Conservation (phyloP, 495 filamentous ascomycete species). For the Symbiotaphrina buchneri region DNA sequence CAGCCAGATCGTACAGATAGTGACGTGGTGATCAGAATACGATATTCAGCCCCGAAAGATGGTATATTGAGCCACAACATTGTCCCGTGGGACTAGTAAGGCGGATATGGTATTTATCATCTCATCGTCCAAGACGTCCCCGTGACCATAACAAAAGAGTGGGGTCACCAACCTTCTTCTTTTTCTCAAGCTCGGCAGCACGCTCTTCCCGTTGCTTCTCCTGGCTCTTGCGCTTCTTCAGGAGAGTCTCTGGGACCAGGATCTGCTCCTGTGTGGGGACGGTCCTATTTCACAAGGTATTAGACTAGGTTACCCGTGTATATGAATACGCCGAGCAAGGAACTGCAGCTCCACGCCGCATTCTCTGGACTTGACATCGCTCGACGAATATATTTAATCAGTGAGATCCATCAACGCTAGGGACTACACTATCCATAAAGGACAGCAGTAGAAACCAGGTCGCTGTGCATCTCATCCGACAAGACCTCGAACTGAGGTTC, state of each 20-base stretch:
- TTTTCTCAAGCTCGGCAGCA: constrained; percentile 55
- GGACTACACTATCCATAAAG: constrained; percentile 1
- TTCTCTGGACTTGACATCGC: constrained; percentile 52
- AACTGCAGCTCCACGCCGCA: constrained; percentile 75
- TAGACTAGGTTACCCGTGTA: constrained; percentile 48
- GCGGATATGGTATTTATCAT: constrained; percentile 56
- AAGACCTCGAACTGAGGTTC: constrained; percentile 52
- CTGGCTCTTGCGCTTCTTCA: constrained; percentile 99
- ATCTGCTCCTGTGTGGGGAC: constrained; percentile 80
- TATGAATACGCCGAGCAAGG: constrained; percentile 50
- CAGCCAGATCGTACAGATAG: constrained; percentile 5
- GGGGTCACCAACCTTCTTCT: constrained; percentile 57
- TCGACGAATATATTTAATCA: constrained; percentile 64
- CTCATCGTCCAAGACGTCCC: constrained; percentile 22
- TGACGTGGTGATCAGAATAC: too few relatives aligned
- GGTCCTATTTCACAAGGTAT: constrained; percentile 41
- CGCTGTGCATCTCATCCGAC: constrained; percentile 39
- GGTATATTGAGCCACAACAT: constrained; percentile 95
- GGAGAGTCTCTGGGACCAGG: constrained; percentile 89
- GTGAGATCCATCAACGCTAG: constrained; percentile 32
- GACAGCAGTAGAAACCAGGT: too few relatives aligned
- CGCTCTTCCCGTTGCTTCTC: constrained; percentile 90
- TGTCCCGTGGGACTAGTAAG: constrained; percentile 78
- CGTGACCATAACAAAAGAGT: constrained; percentile 10
- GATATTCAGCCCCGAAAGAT: constrained; percentile 98